Base-by-base conservation (phyloP, 116 monocot species). In the Dioscorea cayenensis region DNA sequence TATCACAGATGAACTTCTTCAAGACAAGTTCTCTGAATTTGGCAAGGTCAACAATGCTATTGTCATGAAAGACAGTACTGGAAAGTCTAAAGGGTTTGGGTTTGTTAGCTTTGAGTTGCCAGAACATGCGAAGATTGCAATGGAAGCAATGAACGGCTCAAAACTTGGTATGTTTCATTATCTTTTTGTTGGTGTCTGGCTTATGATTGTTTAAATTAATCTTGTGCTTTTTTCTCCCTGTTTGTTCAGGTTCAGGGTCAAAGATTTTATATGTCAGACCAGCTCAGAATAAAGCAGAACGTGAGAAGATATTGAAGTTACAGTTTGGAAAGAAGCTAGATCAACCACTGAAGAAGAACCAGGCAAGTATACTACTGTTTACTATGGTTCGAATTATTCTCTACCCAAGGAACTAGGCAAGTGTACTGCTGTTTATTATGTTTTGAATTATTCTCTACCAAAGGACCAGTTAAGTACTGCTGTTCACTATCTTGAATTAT, bases 41-140 rank as follows among this genome's bases (percentile, higher is more conserved):
- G 92, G 92, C 0, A 69, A 72, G 20, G 66, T 92, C 36, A 19
- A 2, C 19, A 84, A 77, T 70, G 86, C 76, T 38, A 52, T 68
- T 36, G 52, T 92, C 13, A 75, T 78, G 78, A 88, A 72, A 74
- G 80, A 92, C 69, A 72, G 71, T 5, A 36, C 22, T 59, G 86
- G 86, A 11, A 76, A 75, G 11, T 84, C 86, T 1, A 83, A 22
- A 76, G 84, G 92, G 10, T 92, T 89, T 66, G 85, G 86, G 18
- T 88, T 84, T 78, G 84, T 92, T 63, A 71, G 65, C 50, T 88
- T 92, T 67, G 75, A 82, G 69, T 68, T 18, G 0, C 55, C 70
- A 4, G 84, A 92, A 20, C 50, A 82, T 20, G 83, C 88, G 19
- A 82, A 74, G 63, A 79, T 59, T 28, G 92, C 92, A 6, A 68